Evolutionary conservation across 2,329 filamentous ascomycete species (phyloP).

Genomic region (Paracoccidioides lutzii): DNA sequence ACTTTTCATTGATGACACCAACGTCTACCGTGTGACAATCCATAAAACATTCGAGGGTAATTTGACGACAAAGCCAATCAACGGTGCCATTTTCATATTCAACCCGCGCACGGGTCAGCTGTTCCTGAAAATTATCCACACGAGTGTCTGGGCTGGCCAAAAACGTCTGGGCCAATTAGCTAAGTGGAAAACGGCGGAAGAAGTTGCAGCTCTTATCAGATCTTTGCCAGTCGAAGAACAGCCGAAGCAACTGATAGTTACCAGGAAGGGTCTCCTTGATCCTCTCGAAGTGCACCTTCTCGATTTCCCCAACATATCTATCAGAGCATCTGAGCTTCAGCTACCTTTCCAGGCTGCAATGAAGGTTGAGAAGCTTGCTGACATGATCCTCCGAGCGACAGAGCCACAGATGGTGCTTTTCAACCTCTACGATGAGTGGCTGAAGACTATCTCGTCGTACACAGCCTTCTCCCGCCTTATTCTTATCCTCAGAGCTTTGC

Average conservation of each 20-base stretch:
- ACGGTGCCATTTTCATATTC: conserved; percentile 99
- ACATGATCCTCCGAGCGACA: conserved; percentile 95
- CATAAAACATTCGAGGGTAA: conserved; percentile 99
- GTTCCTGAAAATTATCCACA: conserved; percentile 99
- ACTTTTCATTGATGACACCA: conserved; percentile 97
- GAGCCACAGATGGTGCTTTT: conserved; percentile 99
- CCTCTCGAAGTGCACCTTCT: conserved; percentile 93
- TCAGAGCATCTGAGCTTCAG: conserved; percentile 90
- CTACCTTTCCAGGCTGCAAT: conserved; percentile 98
- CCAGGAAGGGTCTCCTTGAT: conserved; percentile 90
- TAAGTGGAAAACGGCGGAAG: conserved; percentile 99
- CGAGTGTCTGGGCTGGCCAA: conserved; percentile 96
- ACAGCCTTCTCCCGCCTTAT: conserved; percentile 94
- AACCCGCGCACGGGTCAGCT: conserved; percentile 96
- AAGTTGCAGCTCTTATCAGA: conserved; percentile 93
- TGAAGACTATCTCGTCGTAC: conserved; percentile 97
- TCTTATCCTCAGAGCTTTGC: conserved; percentile 81
- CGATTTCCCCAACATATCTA: conserved; percentile 98
- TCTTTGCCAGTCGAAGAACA: conserved; percentile 96
- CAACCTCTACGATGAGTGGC: conserved; percentile 97
- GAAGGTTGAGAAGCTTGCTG: conserved; percentile 98
- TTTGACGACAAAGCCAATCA: conserved; percentile 97
- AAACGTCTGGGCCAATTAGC: conserved; percentile 97
- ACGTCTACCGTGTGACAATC: conserved; percentile 97
- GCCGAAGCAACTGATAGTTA: conserved; percentile 96